phyloP scores from a whole-genome alignment of 768 basidiomycete species.

The Trametes elegans region DNA sequence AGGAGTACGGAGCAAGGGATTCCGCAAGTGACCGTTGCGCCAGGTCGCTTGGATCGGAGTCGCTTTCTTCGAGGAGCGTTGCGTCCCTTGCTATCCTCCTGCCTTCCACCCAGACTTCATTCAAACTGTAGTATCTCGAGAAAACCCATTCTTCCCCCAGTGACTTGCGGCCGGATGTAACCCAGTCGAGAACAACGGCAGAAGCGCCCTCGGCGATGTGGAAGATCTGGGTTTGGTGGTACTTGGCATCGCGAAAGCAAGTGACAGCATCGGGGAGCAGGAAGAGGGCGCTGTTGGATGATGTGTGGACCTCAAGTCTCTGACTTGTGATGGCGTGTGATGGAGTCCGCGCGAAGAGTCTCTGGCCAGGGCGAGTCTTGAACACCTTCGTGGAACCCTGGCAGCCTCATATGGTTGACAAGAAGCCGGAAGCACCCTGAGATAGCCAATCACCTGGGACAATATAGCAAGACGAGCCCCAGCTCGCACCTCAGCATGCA shows the following conservation, averaged over 20 bases:
- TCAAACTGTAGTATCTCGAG: conserved; percentile 77
- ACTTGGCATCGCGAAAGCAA: conserved; percentile 82
- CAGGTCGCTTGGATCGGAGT: conserved; percentile 22
- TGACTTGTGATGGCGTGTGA: conserved; percentile 51
- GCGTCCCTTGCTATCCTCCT: conserved; percentile 73
- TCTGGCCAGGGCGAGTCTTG: conserved; percentile 66
- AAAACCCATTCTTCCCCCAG: conserved; percentile 91
- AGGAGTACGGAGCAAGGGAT: conserved; percentile 76
- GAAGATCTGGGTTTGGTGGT: conserved; percentile 84
- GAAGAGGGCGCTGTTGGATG: conserved; percentile 56
- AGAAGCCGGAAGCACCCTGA: neutral
- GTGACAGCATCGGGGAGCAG: conserved; percentile 92
- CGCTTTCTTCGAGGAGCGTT: conserved; percentile 62
- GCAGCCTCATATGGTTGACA: conserved; percentile 1
- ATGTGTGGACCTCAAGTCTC: conserved; percentile 56
- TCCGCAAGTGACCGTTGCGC: conserved; percentile 51
- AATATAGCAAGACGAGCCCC: conserved; percentile 66
- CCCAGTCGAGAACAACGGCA: conserved; percentile 82
- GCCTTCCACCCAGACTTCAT: conserved; percentile 73
- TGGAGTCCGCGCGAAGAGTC: conserved; percentile 38
- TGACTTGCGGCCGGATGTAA: conserved; percentile 83
- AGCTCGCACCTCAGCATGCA: conserved; percentile 59
- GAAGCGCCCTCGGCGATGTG: conserved; percentile 58
- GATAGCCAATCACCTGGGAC: conserved; percentile 61
- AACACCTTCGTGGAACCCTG: conserved; percentile 96